Conservation (phyloP, 352 stramenopile species). For the Phytophthora tubulina region DNA sequence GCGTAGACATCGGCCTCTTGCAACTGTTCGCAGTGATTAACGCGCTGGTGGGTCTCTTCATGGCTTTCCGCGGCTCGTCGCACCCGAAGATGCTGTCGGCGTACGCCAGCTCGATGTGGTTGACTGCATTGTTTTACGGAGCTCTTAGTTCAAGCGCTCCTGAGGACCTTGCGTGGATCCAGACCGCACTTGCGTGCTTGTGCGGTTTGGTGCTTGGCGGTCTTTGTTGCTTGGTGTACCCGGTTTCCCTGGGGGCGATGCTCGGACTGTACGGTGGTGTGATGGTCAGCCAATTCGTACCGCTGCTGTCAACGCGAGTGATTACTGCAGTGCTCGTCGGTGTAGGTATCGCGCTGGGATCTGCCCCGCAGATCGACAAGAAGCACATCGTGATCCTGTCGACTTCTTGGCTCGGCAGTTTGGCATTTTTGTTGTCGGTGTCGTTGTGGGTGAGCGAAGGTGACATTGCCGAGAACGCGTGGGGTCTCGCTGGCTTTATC, state of each 20-base stretch:
- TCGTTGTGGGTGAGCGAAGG: constrained; percentile 76
- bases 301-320: constrained; percentile 65
- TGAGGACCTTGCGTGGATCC: constrained; percentile 73
- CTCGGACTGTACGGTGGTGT: constrained; percentile 74
- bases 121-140: constrained; percentile 79
- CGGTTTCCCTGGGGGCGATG: constrained; percentile 66
- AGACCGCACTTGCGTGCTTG: constrained; percentile 69
- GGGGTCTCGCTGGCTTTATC: constrained; percentile 72
- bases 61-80: constrained; percentile 65
- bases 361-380: constrained; percentile 43
- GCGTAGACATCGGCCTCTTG: constrained; percentile 54
- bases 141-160: constrained; percentile 60
- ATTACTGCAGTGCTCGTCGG: constrained; percentile 59
- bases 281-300: constrained; percentile 74
- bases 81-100: constrained; percentile 61
- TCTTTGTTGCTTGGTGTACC: constrained; percentile 69
- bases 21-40: constrained; percentile 71
- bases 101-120: constrained; percentile 69
- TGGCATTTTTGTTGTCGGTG: constrained; percentile 74
- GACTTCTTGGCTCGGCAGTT: constrained; percentile 72
- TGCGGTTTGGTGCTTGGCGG: constrained; percentile 80
- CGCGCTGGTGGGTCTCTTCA: constrained; percentile 57
- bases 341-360: constrained; percentile 54
- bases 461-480: constrained; percentile 71
- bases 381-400: constrained; percentile 78